Percentiles rank a stretch among this genome's conserved stretches.
Evolutionary conservation across 305 asterid species (phyloP).

Genomic region (Fraxinus nigra): DNA sequence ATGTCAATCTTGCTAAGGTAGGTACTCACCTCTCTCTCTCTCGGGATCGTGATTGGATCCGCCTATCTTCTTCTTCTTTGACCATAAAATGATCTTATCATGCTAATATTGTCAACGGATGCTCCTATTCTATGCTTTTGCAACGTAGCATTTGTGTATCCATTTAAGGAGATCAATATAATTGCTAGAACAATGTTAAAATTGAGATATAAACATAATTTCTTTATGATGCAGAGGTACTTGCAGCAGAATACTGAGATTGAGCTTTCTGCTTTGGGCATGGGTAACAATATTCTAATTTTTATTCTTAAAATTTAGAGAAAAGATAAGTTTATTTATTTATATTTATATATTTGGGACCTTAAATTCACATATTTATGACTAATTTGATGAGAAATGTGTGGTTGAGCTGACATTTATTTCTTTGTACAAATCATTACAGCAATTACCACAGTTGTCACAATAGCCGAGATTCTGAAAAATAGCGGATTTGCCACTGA

Average conservation of each 20-base stretch:
- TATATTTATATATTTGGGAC: not conserved
- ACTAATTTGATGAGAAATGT: not conserved
- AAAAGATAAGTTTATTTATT: not conserved
- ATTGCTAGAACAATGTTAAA: not conserved
- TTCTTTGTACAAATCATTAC: slow-evolving; percentile 4
- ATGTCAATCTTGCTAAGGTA: slow-evolving; percentile 83
- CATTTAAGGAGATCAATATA: not conserved
- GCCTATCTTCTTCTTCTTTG: not conserved
- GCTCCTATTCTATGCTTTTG: not conserved
- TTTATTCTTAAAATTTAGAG: not conserved
- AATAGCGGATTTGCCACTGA: slow-evolving; percentile 71
- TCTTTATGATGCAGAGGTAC: slow-evolving; percentile 57
- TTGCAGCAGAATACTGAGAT: slow-evolving; percentile 80
- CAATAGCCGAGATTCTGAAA: slow-evolving; percentile 80
- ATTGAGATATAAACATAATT: not conserved
- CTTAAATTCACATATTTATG: not conserved
- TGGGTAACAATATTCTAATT: slow-evolving; percentile 49
- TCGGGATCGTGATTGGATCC: not conserved
- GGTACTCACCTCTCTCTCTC: not conserved
- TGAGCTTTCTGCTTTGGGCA: slow-evolving; percentile 88
- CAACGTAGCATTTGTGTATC: not conserved
- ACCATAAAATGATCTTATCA: not conserved
- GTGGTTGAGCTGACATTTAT: not conserved
- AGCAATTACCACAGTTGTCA: slow-evolving; percentile 86
- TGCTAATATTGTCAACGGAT: not conserved